Evolutionary conservation across 306 rosid species (phyloP).

Genomic region (Quercus cerris): DNA sequence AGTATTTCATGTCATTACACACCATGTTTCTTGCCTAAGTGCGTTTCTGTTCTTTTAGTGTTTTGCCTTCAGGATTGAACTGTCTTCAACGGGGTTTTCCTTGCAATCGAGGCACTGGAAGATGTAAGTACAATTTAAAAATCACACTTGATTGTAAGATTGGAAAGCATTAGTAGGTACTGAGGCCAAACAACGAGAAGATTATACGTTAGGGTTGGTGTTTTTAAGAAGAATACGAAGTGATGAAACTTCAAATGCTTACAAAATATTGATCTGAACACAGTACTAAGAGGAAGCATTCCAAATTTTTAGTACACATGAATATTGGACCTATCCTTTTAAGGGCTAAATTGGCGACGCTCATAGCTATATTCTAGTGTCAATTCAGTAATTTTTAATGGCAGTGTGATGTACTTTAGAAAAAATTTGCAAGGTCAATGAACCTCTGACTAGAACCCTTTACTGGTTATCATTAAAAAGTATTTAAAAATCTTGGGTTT

Average conservation of each 20-base stretch:
- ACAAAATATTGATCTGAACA: background rate
- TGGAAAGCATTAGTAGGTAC: background rate
- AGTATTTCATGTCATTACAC: background rate
- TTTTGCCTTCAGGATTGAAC: conserved; percentile 55
- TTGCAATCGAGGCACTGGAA: conserved; percentile 50
- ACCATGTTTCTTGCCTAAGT: background rate
- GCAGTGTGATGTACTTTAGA: background rate
- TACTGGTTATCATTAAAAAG: no score
- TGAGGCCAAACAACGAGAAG: background rate
- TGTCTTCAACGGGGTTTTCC: conserved; percentile 73
- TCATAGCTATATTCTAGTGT: background rate
- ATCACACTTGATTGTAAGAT: background rate
- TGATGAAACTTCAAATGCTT: background rate
- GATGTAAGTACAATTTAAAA: conserved; percentile 50
- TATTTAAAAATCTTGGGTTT: background rate
- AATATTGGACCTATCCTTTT: background rate
- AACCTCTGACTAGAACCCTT: background rate
- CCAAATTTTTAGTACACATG: background rate
- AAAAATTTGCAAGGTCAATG: background rate
- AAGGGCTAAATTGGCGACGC: background rate
- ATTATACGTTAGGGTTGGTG: background rate
- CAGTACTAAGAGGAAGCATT: background rate
- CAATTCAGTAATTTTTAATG: background rate
- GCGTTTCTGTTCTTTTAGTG: conserved; percentile 37
- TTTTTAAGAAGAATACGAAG: background rate